Percentiles rank a stretch among this genome's conserved stretches.
phyloP scores from a whole-genome alignment of 1,139 yeast species.

The Debaryomyces udenii region DNA sequence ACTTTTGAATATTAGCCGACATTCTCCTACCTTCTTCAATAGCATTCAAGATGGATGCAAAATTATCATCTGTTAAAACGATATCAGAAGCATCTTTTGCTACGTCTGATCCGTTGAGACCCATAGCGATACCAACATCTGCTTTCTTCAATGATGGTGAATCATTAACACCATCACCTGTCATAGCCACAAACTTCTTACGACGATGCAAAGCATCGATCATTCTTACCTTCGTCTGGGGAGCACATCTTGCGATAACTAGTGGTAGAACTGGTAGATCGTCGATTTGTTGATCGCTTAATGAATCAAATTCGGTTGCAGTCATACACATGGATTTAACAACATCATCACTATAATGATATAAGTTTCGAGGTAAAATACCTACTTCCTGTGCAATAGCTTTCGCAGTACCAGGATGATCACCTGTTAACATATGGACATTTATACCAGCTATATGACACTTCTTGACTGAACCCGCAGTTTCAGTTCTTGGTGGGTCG shows the following conservation, averaged over 20 bases:
- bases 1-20: conserved; percentile 80
- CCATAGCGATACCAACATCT: conserved; percentile 90
- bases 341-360: conserved; percentile 63
- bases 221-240: conserved; percentile 83
- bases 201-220: conserved; percentile 81
- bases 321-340: conserved; percentile 75
- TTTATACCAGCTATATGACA: conserved; percentile 80
- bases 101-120: conserved; percentile 78
- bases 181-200: conserved; percentile 74
- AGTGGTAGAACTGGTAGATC: conserved; percentile 69
- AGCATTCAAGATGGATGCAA: conserved; percentile 75
- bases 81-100: conserved; percentile 83
- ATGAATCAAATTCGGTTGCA: conserved; percentile 69
- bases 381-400: conserved; percentile 89
- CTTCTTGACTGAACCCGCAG: conserved; percentile 64
- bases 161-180: conserved; percentile 88
- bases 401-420: conserved; percentile 79
- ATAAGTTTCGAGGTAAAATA: conserved; percentile 69
- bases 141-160: conserved; percentile 81
- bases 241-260: conserved; percentile 85
- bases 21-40: conserved; percentile 84
- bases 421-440: conserved; percentile 87
- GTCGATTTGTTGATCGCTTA: conserved; percentile 67
- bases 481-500: conserved; percentile 80
- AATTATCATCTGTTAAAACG: conserved; percentile 74